Evolutionary conservation across 495 filamentous ascomycete species (phyloP), one percentile per base, ranked within the genome.

Genomic region (Thermothielavioides terrestris): DNA sequence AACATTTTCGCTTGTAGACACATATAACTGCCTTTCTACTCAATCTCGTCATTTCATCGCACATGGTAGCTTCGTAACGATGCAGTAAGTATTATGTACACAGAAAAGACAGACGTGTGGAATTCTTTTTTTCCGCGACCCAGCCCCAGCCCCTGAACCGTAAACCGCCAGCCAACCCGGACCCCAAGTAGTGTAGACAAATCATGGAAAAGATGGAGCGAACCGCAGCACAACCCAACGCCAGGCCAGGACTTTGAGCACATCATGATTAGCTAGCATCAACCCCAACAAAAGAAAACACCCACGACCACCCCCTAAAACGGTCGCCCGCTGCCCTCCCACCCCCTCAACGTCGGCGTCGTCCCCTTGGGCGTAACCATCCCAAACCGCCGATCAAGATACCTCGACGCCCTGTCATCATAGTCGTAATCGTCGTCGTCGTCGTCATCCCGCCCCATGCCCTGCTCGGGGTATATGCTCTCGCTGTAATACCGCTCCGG

Each of bases 401-500:
- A 44, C 32, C 48, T 49, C 23, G 42, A 55, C 31, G 41, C 52
- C 26, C 46, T 38, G 6, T 38, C 46, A 30, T 54, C 52, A 38
- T 46, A 25, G 23, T 38, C 43, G 26, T 28, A 30, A 28, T 37
- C 28, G 3, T 49, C 31, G 3, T 31, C 23, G 8, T 43, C 42
- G 1, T 32, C 43, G 4, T 21, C 37, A 23, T 15, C 46, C 4
- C 18, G n/a, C 27, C 37, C 42, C 21, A 44, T 12, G 5, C 35
- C 41, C 8, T 37, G 54, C 25, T 60, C 53, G 7, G 60, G 54
- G n/a, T 64, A 63, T 8, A 63, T 53, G 35, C 60, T 64, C 53
- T 57, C 58, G 47, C 60, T 62, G 49, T 64, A 66, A 23, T 55
- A 56, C 11, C 58, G 48, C 40, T 58, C 63, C 3, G 55, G 53